Base-by-base conservation (phyloP, 352 stramenopile species). In the Phytophthora pluvialis region DNA sequence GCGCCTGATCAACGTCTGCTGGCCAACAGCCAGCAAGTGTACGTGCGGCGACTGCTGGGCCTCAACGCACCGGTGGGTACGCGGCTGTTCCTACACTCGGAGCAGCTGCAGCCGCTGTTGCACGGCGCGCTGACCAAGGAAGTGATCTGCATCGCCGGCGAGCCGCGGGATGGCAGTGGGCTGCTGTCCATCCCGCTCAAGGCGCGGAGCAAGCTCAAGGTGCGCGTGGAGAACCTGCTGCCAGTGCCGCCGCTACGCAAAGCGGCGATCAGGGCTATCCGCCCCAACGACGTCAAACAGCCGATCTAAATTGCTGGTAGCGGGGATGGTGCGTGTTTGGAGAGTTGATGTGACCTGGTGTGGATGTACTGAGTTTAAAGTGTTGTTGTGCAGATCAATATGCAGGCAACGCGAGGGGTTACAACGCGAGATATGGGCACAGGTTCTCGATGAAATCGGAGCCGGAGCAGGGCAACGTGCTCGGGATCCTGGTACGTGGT, bases 141-240 rank as follows among this genome's bases (percentile, higher is more conserved):
- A 29, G 69, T 81, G 31, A 56, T 64, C 9, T 49, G 46, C 52
- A 64, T 64, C 38, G 59, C 49, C 21, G 54, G 56, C 0, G 44
- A 64, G 42, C 51, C 50, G 13, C 45, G 48, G n/a, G 53, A 62
- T 1, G 36, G 28, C 10, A 64, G 67, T 16, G 60, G 58, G 12
- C 47, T 78, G 36, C 60, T 58, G 45, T 66, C 67, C 36, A 63
- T 84, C 12, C 70, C 78, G 3, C 35, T 81, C 9, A 75, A 73
- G 32, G 65, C 60, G 1, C 61, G 74, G 3, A 71, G 77, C 3
- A 86, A 83, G 46, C 67, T 86, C 45, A 89, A 97, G 54, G 89
- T 98, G 18, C 93, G 97, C 61, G 80, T 99, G 3, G 80, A 95
- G 45, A 89, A 96, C 62, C 67, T 99, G 46, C 96, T 96, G 28